Evolutionary conservation across 352 stramenopile species (phyloP).

Genomic region (Globisporangium acanthophoron): DNA sequence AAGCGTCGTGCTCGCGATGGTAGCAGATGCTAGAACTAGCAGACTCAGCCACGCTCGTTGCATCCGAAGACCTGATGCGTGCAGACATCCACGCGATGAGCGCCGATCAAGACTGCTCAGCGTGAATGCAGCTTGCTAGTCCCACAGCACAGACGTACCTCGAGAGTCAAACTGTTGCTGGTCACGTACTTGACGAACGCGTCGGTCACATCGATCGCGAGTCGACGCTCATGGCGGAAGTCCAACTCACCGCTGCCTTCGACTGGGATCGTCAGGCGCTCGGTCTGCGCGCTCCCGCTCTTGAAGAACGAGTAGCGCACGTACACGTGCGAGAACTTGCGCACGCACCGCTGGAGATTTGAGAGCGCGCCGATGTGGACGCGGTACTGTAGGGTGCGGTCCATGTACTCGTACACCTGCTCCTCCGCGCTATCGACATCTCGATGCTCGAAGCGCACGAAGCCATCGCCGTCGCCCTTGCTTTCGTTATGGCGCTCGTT

Average conservation of each 20-base stretch:
- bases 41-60: background rate
- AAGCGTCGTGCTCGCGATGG: too few relatives aligned
- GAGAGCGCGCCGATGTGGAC: constrained; percentile 22
- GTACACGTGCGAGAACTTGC: constrained; percentile 32
- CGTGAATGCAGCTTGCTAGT: background rate
- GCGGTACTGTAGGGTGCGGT: constrained; percentile 41
- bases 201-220: constrained; percentile 48
- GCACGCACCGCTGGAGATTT: constrained; percentile 14
- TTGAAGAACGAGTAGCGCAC: constrained; percentile 45
- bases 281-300: constrained; percentile 24
- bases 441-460: constrained; percentile 25
- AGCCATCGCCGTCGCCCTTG: constrained; percentile 12
- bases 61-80: constrained; percentile 6
- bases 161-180: constrained; percentile 35
- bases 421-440: constrained; percentile 38
- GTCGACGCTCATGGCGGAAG: constrained; percentile 21
- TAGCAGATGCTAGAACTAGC: too few relatives aligned
- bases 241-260: constrained; percentile 3
- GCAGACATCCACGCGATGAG: background rate
- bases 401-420: constrained; percentile 47
- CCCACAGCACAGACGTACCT: constrained; percentile 16
- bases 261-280: constrained; percentile 11
- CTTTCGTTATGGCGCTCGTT: background rate
- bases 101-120: background rate
- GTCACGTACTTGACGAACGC: constrained; percentile 44